Evolutionary conservation across 768 basidiomycete species (phyloP), one percentile per base, ranked within the genome.

Genomic region (Amanita pseudoporphyria): DNA sequence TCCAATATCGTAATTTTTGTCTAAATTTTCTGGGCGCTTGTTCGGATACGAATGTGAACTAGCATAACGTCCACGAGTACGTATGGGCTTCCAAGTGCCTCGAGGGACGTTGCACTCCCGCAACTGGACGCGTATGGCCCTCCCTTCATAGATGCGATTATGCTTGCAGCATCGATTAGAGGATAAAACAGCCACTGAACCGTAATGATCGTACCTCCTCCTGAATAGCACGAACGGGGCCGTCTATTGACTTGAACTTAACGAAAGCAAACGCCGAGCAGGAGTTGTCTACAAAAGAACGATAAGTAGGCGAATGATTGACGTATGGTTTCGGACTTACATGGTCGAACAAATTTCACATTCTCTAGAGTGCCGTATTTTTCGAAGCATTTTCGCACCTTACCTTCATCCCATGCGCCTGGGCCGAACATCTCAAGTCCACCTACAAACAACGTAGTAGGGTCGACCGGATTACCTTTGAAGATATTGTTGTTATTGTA

Each of bases 241-340:
- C 70, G 7, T 82, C 78, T 2, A 71, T 70, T 50, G 79, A 77
- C 52, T 76, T 69, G 60, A 82, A 90, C 60, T 75, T 83, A 51
- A 90, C 76, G 57, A 90, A 88, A 1, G 87, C 87, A 59, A 87
- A 90, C 2, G 79, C 85, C n/a, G 79, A 72, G 54, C 71, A 74
- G 39, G 78, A 77, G 54, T 77, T 79, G 30, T 67, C 85, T 88
- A 50, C 19, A 36, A n/a, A 14, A 9, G 36, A 13, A 33, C 31
- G 36, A 28, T 46, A 32, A 36, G 6, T 37, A 39, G 46, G 46
- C 22, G 19, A 26, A 10, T 33, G 16, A 22, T n/a, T 54, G 32
- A 13, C 36, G 7, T 38, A n/a, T 50, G 21, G 46, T 19, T 38
- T 3, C 30, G n/a, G 60, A 16, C 77, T 57, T 57, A 87, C 87